Base-by-base conservation (phyloP, 2,329 filamentous ascomycete genomes). In the Sporothrix pseudoabietina region DNA sequence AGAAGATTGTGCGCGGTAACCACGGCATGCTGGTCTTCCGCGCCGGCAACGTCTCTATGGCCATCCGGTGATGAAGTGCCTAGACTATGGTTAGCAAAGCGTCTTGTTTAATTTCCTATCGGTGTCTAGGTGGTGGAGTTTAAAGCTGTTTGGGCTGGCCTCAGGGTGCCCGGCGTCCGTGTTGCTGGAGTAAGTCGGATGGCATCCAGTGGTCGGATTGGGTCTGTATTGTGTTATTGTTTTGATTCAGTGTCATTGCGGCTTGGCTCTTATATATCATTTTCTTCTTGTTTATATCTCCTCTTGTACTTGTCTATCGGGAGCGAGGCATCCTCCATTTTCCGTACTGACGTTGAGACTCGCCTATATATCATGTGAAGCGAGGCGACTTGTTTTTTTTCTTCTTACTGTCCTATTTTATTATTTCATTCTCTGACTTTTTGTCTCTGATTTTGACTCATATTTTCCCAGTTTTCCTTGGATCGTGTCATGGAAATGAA, bases 1-100 rank as follows among this genome's bases (percentile, higher is more conserved):
- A 78, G 30, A 81, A 83, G n/a, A 77, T 85, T 35, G 82, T 86
- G 35, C 79, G 82, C 65, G 86, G 85, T 49, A 83, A 82, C 74
- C 85, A 87, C 78, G 86, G 82, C 22, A 83, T 83, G 79, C 79
- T 88, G 41, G 84, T 87, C n/a, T 87, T 87, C 76, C 78, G 80
- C 52, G 83, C 81, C 55, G 82, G 80, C 19, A 81, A 78, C 44
- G 82, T 81, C 4, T 79, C 78, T 16, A 82, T 85, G 81, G 75
- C 73, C 12, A 44, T 69, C 10, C 74, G 52, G 30, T 75, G 30
- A 47, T 75, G 19, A 32, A 10, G 70, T 14, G 52, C 1, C 16
- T 35, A 30, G 7, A 16, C 9, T 5, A 4, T 19, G 9, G 19
- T 69, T 22, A 10, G 5, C 63, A 3, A 30, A 2, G 30, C 54